Conservation (phyloP, 495 filamentous ascomycete species). For the Stereocaulon alpinum region DNA sequence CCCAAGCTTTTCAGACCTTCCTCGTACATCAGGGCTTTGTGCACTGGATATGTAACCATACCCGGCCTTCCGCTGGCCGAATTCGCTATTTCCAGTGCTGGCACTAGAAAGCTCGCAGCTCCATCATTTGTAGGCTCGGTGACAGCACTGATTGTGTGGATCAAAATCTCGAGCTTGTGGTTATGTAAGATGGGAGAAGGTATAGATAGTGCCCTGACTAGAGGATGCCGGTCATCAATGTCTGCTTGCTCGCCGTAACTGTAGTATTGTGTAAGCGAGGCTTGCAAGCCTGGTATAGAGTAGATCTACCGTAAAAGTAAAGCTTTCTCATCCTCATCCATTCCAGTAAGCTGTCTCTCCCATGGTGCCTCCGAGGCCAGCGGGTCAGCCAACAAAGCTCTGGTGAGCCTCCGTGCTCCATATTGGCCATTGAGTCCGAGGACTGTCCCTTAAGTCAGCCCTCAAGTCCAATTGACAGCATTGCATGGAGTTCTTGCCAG, state of each 20-base stretch:
- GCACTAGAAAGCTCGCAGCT: constrained; percentile 51
- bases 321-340: constrained; percentile 36
- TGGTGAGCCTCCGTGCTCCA: constrained; percentile 51
- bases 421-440: constrained; percentile 40
- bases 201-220: constrained; percentile 49
- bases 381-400: constrained; percentile 68
- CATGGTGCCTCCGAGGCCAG: constrained; percentile 52
- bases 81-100: constrained; percentile 56
- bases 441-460: constrained; percentile 30
- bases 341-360: constrained; percentile 55
- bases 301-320: constrained; percentile 46
- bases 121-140: constrained; percentile 35
- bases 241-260: constrained; percentile 44
- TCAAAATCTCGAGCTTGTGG: constrained; percentile 65
- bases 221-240: constrained; percentile 31
- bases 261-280: constrained; percentile 10
- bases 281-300: neutral
- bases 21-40: constrained; percentile 67
- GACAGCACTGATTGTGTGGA: constrained; percentile 46
- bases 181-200: constrained; percentile 57
- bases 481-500: constrained; percentile 30
- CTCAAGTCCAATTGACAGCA: neutral
- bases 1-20: constrained; percentile 50
- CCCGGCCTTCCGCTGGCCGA: constrained; percentile 49
- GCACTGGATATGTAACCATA: constrained; percentile 70